phyloP scores from a whole-genome alignment of 106 monocot species.

The Allium sativum region DNA sequence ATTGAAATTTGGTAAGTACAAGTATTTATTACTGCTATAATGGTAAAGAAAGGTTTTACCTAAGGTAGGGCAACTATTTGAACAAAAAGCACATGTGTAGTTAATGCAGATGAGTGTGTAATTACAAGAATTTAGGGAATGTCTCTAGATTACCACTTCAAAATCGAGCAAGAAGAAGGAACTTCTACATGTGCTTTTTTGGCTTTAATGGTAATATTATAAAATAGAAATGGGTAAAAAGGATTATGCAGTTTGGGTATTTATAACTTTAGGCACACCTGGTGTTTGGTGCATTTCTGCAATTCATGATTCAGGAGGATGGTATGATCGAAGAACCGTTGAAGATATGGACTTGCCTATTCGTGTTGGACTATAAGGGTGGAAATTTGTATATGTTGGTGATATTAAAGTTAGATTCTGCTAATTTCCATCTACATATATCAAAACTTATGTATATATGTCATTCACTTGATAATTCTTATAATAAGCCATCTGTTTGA shows the following conservation, averaged over 20 bases:
- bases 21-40: too few relatives aligned
- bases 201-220: slow-evolving; percentile 16
- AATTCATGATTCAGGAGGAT: not conserved
- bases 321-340: slow-evolving; percentile 2
- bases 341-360: slow-evolving; percentile 5
- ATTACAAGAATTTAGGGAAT: slow-evolving; percentile 22
- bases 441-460: too few relatives aligned
- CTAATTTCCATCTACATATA: not conserved
- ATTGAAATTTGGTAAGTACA: too few relatives aligned
- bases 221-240: not conserved
- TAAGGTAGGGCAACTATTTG: too few relatives aligned
- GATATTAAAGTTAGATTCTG: not conserved
- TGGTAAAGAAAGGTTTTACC: too few relatives aligned
- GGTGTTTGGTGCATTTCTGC: slow-evolving; percentile 2
- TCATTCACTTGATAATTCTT: too few relatives aligned
- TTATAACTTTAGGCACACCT: not conserved
- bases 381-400: slow-evolving; percentile 1
- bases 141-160: slow-evolving; percentile 25
- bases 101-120: slow-evolving; percentile 16
- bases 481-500: too few relatives aligned
- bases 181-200: slow-evolving; percentile 20
- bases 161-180: slow-evolving; percentile 2
- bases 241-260: not conserved
- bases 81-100: too few relatives aligned
- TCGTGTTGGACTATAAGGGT: not conserved